Percentiles rank a stretch among this genome's conserved stretches.
These are phyloP conservation scores for Trichoderma sp. DNA, from an alignment of 2,329 filamentous ascomycete species.

Conservation along the genomic window DNA sequence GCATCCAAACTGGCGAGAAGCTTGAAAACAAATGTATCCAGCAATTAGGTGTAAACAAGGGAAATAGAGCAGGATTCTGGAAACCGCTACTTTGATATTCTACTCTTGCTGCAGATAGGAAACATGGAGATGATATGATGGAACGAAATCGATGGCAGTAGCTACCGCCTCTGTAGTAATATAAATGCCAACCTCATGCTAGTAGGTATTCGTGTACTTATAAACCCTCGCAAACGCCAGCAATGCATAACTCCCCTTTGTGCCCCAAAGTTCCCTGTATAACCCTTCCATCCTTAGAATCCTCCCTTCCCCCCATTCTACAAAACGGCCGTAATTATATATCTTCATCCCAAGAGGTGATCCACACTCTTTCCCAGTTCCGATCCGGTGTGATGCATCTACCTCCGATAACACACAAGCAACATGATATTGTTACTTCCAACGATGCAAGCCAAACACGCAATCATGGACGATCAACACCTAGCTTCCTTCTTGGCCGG, in stretches of 20 bases:
- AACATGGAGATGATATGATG: background rate
- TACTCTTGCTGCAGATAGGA: background rate
- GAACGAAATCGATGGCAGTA: background rate
- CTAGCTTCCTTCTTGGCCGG: conserved; percentile 40
- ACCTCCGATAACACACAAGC: background rate
- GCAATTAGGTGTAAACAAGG: background rate
- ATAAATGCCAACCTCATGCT: background rate
- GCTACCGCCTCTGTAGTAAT: background rate
- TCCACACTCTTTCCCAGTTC: conserved; percentile 1
- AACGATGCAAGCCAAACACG: background rate
- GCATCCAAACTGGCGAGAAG: background rate
- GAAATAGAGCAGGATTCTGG: background rate
- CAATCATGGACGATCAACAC: conserved; percentile 27
- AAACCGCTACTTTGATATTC: background rate
- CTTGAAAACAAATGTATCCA: background rate
- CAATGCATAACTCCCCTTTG: conserved; percentile 17
- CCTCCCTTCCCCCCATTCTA: conserved; percentile 11
- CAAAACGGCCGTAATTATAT: conserved; percentile 7
- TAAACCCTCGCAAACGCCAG: conserved; percentile 9
- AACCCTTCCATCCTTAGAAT: conserved; percentile 1
- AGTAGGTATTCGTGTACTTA: background rate
- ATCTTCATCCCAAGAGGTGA: background rate
- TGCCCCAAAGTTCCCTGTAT: conserved; percentile 16
- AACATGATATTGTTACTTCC: background rate
- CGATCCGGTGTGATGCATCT: background rate